Base-by-base conservation (phyloP, 345 rosid genomes). In the Reutealis trisperma region DNA sequence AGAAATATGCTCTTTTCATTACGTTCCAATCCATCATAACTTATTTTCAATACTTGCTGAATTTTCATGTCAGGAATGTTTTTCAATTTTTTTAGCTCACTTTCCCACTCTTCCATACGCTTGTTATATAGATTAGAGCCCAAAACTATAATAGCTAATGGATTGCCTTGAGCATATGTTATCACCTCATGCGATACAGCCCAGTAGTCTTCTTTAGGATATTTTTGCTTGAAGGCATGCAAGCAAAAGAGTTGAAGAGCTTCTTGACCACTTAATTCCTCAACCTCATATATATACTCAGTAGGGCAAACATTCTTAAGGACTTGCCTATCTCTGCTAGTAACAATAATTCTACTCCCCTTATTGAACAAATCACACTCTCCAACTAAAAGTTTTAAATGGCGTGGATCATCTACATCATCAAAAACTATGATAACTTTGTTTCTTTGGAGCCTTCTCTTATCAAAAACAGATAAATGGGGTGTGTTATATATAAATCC, bases 301-400 rank as follows among this genome's bases (percentile, higher is more conserved):
- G 1, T 2, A 6, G 5, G 9, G 5, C 7, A 10, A 9, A 67
- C 55, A 67, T 11, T 41, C 45, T n/a, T 12, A n/a, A 67, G 55
- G 8, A 61, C 58, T 22, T 16, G 58, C 3, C 4, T 27, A 30
- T 73, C 45, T 73, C 59, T 73, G 13, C 58, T 44, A 27, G 76
- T 73, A 24, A 73, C 51, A 41, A 73, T 27, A 9, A 73, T 61
- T 73, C 76, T 67, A 44, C 52, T 67, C 8, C 32, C 55, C 1
- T 13, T 14, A 13, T 12, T 6, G 44, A 10, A 44, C 30, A 67
- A 67, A 67, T 30, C 32, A 67, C 54, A 42, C 1, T 67, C 30
- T 22, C 15, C 30, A 0, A 13, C 9, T 44, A 67, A 22, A 52
- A 13, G 6, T 10, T 52, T 3, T 13, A 52, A 52, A 2, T 52